Conservation (phyloP, 73 alveolate genomes). For the Paramecium bursaria region DNA sequence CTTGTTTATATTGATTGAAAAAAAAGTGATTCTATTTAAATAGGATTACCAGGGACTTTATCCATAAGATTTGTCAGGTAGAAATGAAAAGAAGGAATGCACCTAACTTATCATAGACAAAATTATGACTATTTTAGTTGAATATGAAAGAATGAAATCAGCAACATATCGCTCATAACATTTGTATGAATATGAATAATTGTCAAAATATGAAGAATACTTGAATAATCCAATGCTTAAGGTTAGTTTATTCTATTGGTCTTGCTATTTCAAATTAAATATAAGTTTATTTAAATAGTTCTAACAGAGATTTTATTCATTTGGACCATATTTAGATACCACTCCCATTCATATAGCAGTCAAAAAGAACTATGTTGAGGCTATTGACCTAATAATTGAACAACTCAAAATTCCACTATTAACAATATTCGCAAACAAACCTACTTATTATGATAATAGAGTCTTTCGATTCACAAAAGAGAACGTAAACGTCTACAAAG, state of each 20-base stretch:
- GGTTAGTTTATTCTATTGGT: constrained; percentile 29
- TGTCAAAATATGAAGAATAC: constrained; percentile 41
- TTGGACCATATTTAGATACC: constrained; percentile 18
- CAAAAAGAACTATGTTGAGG: neutral
- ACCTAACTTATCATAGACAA: neutral
- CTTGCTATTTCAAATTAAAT: constrained; percentile 29
- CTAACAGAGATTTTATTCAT: constrained; percentile 20
- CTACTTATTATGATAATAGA: constrained; percentile 12
- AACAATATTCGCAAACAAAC: neutral
- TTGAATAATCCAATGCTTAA: constrained; percentile 15
- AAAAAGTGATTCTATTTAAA: constrained; percentile 68
- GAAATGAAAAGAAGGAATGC: constrained; percentile 8
- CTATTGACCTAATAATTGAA: neutral
- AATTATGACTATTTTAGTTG: neutral
- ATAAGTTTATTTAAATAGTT: neutral
- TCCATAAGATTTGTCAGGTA: constrained; percentile 69
- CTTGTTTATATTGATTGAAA: too few relatives aligned
- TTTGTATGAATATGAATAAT: constrained; percentile 20
- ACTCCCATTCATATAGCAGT: constrained; percentile 27
- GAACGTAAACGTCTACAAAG: neutral
- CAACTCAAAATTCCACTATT: neutral
- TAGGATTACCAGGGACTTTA: constrained; percentile 62
- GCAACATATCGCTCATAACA: constrained; percentile 14
- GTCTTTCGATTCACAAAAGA: neutral
- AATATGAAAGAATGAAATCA: constrained; percentile 36